Conservation (phyloP, 2,329 filamentous ascomycete genomes). For the Triangularia setosa region DNA sequence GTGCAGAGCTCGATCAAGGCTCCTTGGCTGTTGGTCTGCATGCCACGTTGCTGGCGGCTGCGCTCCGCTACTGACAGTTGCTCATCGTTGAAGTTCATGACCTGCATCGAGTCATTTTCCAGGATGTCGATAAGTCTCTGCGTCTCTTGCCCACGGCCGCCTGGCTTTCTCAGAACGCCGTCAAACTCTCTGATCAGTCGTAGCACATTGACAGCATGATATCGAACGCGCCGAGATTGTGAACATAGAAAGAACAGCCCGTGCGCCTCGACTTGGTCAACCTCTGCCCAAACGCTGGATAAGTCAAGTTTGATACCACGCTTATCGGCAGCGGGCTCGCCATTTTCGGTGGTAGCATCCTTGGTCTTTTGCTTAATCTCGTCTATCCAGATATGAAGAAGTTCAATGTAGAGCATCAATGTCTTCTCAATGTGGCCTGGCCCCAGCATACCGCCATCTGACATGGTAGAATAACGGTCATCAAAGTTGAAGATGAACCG, state of each 20-base stretch:
- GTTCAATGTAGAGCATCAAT: conserved; percentile 83
- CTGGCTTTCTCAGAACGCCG: conserved; percentile 71
- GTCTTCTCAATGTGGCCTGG: conserved; percentile 94
- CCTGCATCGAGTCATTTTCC: conserved; percentile 80
- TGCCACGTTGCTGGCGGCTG: conserved; percentile 84
- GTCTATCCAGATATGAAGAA: conserved; percentile 95
- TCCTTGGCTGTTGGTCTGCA: conserved; percentile 78
- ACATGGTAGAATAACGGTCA: conserved; percentile 95
- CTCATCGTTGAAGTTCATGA: conserved; percentile 91
- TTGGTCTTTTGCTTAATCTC: conserved; percentile 85
- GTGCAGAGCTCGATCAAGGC: conserved; percentile 91
- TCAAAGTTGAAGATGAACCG: conserved; percentile 99
- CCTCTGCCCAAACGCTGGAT: conserved; percentile 84
- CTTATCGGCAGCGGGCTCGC: conserved; percentile 63
- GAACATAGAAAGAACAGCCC: conserved; percentile 97
- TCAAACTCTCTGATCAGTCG: conserved; percentile 93
- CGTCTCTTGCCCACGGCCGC: conserved; percentile 56
- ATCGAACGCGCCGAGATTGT: conserved; percentile 82
- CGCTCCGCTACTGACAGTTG: conserved; percentile 87
- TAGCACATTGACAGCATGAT: conserved; percentile 88
- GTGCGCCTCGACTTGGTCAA: conserved; percentile 95
- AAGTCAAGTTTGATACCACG: conserved; percentile 76
- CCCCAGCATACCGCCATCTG: conserved; percentile 93
- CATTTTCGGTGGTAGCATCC: conserved; percentile 62
- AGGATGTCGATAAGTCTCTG: conserved; percentile 83